Percentiles rank a stretch among this genome's conserved stretches.
Conservation (phyloP, 306 rosid species). For the Quercus suber region DNA sequence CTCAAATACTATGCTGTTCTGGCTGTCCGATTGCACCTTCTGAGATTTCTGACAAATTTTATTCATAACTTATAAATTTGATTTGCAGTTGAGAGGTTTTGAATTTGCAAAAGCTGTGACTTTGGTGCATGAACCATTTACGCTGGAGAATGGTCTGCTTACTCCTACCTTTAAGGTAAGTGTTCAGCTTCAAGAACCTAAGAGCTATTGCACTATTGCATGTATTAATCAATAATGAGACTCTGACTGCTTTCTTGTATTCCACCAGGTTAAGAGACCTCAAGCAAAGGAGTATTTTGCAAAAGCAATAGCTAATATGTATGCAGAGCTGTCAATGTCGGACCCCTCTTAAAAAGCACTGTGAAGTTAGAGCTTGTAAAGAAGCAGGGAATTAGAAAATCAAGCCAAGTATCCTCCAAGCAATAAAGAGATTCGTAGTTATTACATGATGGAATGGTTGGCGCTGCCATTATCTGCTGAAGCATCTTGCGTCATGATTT, state of each 20-base stretch:
- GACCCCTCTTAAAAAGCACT: conserved; percentile 42
- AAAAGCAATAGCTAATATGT: conserved; percentile 69
- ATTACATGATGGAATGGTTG: not conserved
- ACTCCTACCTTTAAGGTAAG: conserved; percentile 97
- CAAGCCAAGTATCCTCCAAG: not conserved
- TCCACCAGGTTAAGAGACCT: conserved; percentile 79
- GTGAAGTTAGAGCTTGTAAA: conserved; percentile 28
- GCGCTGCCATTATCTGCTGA: not conserved
- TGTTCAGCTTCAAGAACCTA: conserved; percentile 3
- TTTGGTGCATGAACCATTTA: conserved; percentile 72
- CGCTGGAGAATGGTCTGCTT: conserved; percentile 80
- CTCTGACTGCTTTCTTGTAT: conserved; percentile 7
- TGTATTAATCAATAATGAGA: not conserved
- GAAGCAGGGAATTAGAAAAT: conserved; percentile 5
- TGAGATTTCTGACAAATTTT: not conserved
- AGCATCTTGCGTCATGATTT: not conserved
- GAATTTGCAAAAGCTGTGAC: conserved; percentile 83
- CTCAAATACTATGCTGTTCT: conserved; percentile 8
- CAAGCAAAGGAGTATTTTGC: conserved; percentile 82
- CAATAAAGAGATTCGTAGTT: not conserved
- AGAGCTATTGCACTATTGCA: not conserved
- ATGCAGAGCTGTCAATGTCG: conserved; percentile 58
- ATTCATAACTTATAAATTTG: conserved; percentile 17
- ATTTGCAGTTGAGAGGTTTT: conserved; percentile 85
- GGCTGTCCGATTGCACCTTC: conserved; percentile 2